These are phyloP conservation scores for Diaporthe citrichinensis DNA, from an alignment of 2,329 filamentous ascomycete genomes.

Conservation along the genomic window DNA sequence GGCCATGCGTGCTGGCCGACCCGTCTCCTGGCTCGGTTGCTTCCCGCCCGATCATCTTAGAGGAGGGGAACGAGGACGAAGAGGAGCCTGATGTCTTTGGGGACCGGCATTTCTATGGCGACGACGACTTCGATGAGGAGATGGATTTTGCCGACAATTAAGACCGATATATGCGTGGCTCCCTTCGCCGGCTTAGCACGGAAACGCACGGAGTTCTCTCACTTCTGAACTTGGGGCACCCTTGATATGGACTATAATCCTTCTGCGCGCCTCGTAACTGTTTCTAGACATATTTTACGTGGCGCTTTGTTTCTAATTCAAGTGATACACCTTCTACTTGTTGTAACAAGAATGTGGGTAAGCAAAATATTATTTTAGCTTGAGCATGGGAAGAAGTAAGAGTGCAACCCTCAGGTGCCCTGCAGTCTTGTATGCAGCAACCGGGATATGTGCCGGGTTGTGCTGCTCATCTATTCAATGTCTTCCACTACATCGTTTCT, in stretches of 20 bases:
- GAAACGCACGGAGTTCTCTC: not conserved
- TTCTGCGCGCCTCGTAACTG: not conserved
- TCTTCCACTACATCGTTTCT: not conserved
- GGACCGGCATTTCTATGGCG: conserved; percentile 14
- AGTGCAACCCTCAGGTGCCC: no score
- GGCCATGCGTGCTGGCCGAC: not conserved
- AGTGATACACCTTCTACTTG: not conserved
- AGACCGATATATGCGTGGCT: not conserved
- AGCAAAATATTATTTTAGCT: not conserved
- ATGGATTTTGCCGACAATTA: not conserved
- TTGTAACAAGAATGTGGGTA: no score
- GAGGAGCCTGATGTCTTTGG: conserved; percentile 19
- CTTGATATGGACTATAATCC: not conserved
- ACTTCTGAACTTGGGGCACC: not conserved
- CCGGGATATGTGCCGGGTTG: not conserved
- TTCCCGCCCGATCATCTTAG: conserved; percentile 15
- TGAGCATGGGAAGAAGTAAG: not conserved
- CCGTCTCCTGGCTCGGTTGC: not conserved
- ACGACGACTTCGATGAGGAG: conserved; percentile 16
- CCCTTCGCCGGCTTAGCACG: not conserved
- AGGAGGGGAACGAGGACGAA: not conserved
- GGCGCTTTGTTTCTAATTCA: not conserved
- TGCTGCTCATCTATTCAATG: not conserved
- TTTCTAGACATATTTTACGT: not conserved
- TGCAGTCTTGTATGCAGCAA: not conserved